Evolutionary conservation across 2,329 filamentous ascomycete species (phyloP).

Genomic region (Calonectria pseudoturangicola): DNA sequence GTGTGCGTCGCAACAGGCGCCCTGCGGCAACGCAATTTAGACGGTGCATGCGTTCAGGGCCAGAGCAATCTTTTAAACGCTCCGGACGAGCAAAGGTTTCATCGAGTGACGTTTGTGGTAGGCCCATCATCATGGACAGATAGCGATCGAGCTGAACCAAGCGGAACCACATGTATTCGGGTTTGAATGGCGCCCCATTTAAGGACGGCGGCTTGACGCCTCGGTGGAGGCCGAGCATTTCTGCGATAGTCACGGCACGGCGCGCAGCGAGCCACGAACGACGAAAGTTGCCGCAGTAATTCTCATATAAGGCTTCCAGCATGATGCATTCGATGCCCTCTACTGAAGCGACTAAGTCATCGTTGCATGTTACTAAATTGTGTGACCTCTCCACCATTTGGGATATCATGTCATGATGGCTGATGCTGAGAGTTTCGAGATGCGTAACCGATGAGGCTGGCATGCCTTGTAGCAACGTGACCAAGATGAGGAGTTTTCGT

Average conservation of each 20-base stretch:
- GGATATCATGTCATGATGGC: slow-evolving; percentile 48
- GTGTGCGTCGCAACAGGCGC: slow-evolving; percentile 68
- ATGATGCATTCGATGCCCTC: slow-evolving; percentile 72
- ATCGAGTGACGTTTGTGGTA: slow-evolving; percentile 65
- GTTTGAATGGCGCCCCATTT: slow-evolving; percentile 48
- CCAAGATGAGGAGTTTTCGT: slow-evolving; percentile 62
- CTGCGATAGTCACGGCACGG: slow-evolving; percentile 66
- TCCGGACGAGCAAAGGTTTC: slow-evolving; percentile 58
- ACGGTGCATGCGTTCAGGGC: slow-evolving; percentile 66
- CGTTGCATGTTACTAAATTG: slow-evolving; percentile 65
- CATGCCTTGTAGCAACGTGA: slow-evolving; percentile 60
- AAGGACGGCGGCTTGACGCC: slow-evolving; percentile 40
- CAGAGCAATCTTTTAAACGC: slow-evolving; percentile 56
- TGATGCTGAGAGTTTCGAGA: slow-evolving; percentile 40
- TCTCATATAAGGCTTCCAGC: slow-evolving; percentile 67
- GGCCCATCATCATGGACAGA: slow-evolving; percentile 67
- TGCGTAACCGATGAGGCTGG: slow-evolving; percentile 26
- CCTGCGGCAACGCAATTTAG: slow-evolving; percentile 64
- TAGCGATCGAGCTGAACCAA: slow-evolving; percentile 67
- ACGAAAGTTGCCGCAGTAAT: slow-evolving; percentile 67
- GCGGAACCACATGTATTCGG: slow-evolving; percentile 66
- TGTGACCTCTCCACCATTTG: slow-evolving; percentile 55
- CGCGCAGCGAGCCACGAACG: slow-evolving; percentile 67
- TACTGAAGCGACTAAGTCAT: slow-evolving; percentile 65
- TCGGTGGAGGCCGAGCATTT: slow-evolving; percentile 62